A percentile compares a stretch with the other conserved stretches of the same genome.
These are phyloP conservation scores for Penicillium diatomitis DNA, from an alignment of 495 filamentous ascomycete species.

Conservation along the genomic window DNA sequence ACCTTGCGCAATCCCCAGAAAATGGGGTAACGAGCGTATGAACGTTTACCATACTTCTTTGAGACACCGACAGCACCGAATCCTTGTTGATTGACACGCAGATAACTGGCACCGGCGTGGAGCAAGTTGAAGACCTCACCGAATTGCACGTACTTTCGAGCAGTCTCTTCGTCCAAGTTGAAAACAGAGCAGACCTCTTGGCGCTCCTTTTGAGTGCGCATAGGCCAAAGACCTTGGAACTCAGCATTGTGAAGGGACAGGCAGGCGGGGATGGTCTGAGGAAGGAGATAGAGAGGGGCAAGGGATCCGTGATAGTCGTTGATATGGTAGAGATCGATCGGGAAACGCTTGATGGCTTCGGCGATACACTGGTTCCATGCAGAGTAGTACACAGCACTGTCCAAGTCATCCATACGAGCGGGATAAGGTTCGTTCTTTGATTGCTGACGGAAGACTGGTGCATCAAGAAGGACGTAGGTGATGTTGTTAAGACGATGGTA, in stretches of 20 bases:
- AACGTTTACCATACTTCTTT: conserved; percentile 65
- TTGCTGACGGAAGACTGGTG: conserved; percentile 62
- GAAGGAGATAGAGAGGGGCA: conserved; percentile 62
- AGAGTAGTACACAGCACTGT: conserved; percentile 62
- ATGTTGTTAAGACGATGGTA: conserved; percentile 60
- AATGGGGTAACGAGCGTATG: conserved; percentile 66
- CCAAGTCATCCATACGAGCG: conserved; percentile 64
- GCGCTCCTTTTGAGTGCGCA: conserved; percentile 57
- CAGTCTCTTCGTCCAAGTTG: conserved; percentile 40
- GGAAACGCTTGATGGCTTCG: conserved; percentile 48
- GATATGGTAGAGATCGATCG: conserved; percentile 68
- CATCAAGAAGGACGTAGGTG: conserved; percentile 63
- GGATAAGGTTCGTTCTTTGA: conserved; percentile 62
- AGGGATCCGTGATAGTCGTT: conserved; percentile 74
- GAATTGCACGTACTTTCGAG: conserved; percentile 44
- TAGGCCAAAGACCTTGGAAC: conserved; percentile 70
- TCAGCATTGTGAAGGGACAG: conserved; percentile 58
- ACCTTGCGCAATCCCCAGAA: conserved; percentile 69
- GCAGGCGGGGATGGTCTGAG: conserved; percentile 41
- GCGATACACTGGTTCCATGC: conserved; percentile 69
- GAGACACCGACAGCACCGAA: conserved; percentile 70
- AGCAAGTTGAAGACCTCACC: conserved; percentile 65
- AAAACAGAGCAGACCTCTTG: conserved; percentile 65
- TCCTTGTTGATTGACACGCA: conserved; percentile 65
- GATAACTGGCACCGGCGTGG: conserved; percentile 63